These are phyloP conservation scores for Lasiosphaeria hispida DNA, from an alignment of 495 filamentous ascomycete genomes.

Conservation along the genomic window DNA sequence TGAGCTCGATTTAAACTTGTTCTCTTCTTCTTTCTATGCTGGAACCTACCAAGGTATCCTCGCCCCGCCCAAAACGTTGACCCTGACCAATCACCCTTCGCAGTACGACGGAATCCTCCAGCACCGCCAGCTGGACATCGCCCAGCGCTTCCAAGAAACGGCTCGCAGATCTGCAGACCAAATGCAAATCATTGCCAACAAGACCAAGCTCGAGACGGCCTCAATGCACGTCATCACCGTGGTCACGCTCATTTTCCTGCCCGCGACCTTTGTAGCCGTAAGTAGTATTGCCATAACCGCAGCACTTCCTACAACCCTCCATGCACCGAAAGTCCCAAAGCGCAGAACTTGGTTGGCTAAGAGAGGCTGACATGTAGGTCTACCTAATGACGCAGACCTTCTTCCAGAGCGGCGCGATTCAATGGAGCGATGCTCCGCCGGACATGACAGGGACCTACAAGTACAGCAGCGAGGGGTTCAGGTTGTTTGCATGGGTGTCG, in stretches of 20 bases:
- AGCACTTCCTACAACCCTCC: no score
- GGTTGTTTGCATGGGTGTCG: neutral
- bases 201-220: conserved; percentile 30
- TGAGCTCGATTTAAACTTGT: conserved; percentile 4
- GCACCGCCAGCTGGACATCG: conserved; percentile 1
- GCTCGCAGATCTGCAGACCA: neutral
- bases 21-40: neutral
- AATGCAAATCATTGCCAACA: conserved; percentile 30
- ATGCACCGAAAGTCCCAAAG: no score
- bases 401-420: conserved; percentile 12
- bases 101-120: conserved; percentile 19
- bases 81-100: neutral
- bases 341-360: neutral
- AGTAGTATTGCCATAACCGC: neutral
- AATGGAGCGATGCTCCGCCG: neutral
- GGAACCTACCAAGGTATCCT: no score
- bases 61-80: neutral
- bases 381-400: conserved; percentile 2
- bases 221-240: conserved; percentile 45
- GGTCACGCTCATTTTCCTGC: conserved; percentile 44
- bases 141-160: conserved; percentile 6
- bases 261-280: conserved; percentile 40
- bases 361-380: neutral
- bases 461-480: neutral
- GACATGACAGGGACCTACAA: neutral